Evolutionary conservation across 1,139 yeast species (phyloP).

Genomic region (Saccharomycopsis phalli): DNA sequence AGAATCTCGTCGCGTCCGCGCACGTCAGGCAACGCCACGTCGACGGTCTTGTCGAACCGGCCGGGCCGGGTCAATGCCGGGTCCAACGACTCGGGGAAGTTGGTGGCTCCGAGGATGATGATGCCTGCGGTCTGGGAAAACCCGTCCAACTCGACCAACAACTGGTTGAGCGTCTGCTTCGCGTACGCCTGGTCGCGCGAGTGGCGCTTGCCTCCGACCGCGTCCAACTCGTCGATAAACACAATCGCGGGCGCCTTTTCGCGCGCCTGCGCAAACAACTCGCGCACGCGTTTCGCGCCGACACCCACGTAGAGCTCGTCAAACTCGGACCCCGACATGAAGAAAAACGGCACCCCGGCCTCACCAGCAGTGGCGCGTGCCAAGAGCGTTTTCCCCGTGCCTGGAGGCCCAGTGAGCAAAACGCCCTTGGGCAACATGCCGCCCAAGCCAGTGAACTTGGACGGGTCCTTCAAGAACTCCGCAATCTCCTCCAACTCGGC

Average conservation of each 20-base stretch:
- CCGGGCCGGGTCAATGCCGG: conserved; percentile 98
- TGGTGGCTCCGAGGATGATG: conserved; percentile 95
- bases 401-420: conserved; percentile 95
- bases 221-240: conserved; percentile 94
- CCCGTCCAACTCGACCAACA: conserved; percentile 93
- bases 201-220: conserved; percentile 95
- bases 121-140: conserved; percentile 90
- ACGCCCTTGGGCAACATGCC: conserved; percentile 98
- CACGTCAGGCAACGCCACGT: conserved; percentile 95
- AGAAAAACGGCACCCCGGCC: conserved; percentile 97
- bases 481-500: conserved; percentile 96
- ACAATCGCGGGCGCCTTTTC: conserved; percentile 95
- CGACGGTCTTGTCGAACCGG: conserved; percentile 91
- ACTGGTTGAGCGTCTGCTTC: conserved; percentile 91
- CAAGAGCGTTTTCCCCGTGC: conserved; percentile 95
- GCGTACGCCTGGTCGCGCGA: conserved; percentile 98
- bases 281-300: conserved; percentile 96
- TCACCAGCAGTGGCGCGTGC: conserved; percentile 99
- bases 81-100: conserved; percentile 94
- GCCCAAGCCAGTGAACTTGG: conserved; percentile 92
- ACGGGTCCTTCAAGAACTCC: conserved; percentile 90
- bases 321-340: conserved; percentile 97
- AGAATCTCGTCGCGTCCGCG: conserved; percentile 93
- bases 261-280: conserved; percentile 85
- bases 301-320: conserved; percentile 98